Conservation (phyloP, 352 stramenopile species). For the Aphanomyces astaci region DNA sequence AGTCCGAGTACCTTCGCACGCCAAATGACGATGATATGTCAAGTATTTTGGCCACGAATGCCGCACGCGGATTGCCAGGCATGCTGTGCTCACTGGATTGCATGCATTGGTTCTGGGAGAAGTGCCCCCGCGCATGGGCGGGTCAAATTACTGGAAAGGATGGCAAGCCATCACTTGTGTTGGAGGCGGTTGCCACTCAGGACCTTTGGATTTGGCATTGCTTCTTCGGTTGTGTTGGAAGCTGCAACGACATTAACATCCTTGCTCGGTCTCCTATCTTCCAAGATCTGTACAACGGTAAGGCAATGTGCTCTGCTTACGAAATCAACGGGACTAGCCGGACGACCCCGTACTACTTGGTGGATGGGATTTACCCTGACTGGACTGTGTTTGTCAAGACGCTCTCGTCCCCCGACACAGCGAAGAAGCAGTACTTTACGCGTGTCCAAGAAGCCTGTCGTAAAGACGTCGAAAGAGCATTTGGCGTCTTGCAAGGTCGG, state of each 20-base stretch:
- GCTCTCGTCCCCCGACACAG: background rate
- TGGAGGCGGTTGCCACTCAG: conserved; percentile 8
- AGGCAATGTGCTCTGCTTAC: background rate
- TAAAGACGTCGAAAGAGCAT: conserved; percentile 11
- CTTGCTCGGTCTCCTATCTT: conserved; percentile 7
- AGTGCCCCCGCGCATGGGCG: conserved; percentile 16
- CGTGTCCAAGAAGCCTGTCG: conserved; percentile 9
- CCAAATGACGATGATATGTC: background rate
- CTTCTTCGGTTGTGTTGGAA: conserved; percentile 7
- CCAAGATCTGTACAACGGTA: background rate
- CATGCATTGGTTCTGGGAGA: conserved; percentile 23
- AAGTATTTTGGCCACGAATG: background rate
- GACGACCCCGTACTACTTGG: background rate
- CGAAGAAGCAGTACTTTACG: conserved; percentile 7
- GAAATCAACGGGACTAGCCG: background rate
- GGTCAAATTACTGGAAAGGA: conserved; percentile 16
- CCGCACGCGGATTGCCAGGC: conserved; percentile 12
- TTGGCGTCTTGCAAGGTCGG: conserved; percentile 7
- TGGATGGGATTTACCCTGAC: conserved; percentile 14
- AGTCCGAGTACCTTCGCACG: background rate
- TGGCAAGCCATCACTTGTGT: conserved; percentile 1
- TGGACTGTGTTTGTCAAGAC: conserved; percentile 11
- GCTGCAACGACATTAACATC: conserved; percentile 21
- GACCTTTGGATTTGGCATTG: conserved; percentile 11
- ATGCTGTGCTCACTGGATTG: conserved; percentile 25